Percentiles rank a stretch among this genome's conserved stretches.
phyloP scores from a whole-genome alignment of 1,284 basidiomycete species.

The Cryptococcus depauperatus region DNA sequence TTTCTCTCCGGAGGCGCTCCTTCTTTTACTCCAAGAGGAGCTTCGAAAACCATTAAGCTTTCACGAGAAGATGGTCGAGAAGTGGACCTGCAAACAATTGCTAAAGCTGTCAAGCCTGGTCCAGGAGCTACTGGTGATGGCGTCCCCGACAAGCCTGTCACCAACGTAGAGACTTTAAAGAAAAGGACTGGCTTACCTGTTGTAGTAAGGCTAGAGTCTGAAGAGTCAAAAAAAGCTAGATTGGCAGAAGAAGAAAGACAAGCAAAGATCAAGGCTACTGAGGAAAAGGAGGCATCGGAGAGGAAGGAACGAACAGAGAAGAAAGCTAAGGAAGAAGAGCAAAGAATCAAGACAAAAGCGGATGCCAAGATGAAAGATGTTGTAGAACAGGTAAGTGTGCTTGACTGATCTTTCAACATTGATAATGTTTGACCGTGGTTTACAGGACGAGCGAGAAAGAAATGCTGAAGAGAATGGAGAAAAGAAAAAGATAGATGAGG shows the following conservation, averaged over 20 bases:
- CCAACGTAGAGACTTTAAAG: conserved; percentile 25
- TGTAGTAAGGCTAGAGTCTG: conserved; percentile 49
- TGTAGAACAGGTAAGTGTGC: conserved; percentile 44
- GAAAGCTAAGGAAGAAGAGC: conserved; percentile 40
- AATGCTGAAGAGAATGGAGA: conserved; percentile 38
- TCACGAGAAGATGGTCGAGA: conserved; percentile 41
- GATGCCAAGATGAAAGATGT: conserved; percentile 49
- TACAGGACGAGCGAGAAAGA: conserved; percentile 37
- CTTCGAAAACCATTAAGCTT: conserved; percentile 35
- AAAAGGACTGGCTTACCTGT: conserved; percentile 33
- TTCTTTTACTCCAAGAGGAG: conserved; percentile 35
- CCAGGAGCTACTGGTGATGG: neutral
- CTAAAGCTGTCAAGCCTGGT: conserved; percentile 17
- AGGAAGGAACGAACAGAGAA: conserved; percentile 37
- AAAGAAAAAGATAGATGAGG: conserved; percentile 17
- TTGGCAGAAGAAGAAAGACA: conserved; percentile 40
- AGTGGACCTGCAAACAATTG: conserved; percentile 37
- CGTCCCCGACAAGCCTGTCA: conserved; percentile 5
- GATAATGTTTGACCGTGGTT: conserved; percentile 48
- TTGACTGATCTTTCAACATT: conserved; percentile 24
- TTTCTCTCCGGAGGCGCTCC: conserved; percentile 29
- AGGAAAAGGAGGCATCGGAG: conserved; percentile 40
- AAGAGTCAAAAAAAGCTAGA: conserved; percentile 46
- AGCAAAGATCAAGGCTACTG: conserved; percentile 35
- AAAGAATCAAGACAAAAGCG: conserved; percentile 42